Evolutionary conservation across 2,329 filamentous ascomycete genomes (phyloP), one percentile per base, ranked within the genome.

Genomic region (Cytospora piceicola): DNA sequence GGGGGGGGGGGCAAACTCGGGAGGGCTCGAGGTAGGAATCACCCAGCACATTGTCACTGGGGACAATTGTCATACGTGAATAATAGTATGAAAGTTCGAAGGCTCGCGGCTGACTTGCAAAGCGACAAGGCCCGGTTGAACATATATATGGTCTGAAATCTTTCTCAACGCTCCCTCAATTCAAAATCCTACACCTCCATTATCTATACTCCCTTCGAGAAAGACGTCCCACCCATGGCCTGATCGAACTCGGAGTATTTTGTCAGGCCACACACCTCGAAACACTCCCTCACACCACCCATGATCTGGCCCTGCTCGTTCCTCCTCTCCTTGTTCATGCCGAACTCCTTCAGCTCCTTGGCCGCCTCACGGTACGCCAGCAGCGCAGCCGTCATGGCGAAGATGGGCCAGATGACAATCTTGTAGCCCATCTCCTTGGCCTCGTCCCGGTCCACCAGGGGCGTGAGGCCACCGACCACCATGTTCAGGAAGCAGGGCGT

Each of bases 401-500:
- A 72, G 34, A 72, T 68, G 56, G 75, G 74, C 73, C 72, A 76
- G 46, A 76, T 76, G 42, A 76, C 72, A 24, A 76, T 71, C 62
- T 67, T 70, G 68, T 71, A 77, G 6, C 75, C 76, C 24, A 77
- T 62, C 32, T 59, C 68, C 49, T 62, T 66, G 7, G 75, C 74
- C 71, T 74, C 71, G 11, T 57, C 57, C 4, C 70, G 55, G 60
- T 71, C 69, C 7, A 76, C 65, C 11, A 77, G 65, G 2, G 75
- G 75, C 46, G 74, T 77, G 17, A 75, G 72, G 22, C 75, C 75
- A 14, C 75, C 74, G 7, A 69, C 62, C 0, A 77, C 73, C 71
- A 75, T 74, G 67, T 77, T 75, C 34, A 77, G 61, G 27, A 76
- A 69, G 59, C 72, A 74, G 20, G 73, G 74, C 55, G 73, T 75